A percentile compares a stretch with the other conserved stretches of the same genome.
Conservation (phyloP, 202 grass and related monocot genomes). For the Hordeum pubiflorum region DNA sequence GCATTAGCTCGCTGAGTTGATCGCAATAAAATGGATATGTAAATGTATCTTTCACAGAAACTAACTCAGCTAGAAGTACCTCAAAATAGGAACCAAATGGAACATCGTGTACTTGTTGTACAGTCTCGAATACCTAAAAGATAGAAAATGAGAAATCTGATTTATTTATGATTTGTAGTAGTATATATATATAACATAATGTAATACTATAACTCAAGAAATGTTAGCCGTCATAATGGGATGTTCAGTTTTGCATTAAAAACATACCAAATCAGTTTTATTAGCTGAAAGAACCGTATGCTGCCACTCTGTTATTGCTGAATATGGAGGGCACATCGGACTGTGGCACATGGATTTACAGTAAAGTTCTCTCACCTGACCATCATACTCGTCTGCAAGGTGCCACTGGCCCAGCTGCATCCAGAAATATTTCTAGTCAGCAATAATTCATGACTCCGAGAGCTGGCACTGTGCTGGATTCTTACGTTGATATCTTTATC, state of each 20-base stretch:
- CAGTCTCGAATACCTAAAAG: slow-evolving; percentile 87
- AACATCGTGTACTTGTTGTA: slow-evolving; percentile 96
- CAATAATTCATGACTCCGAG: not conserved
- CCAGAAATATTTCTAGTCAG: slow-evolving; percentile 15
- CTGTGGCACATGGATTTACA: slow-evolving; percentile 90
- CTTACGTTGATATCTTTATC: slow-evolving; percentile 94
- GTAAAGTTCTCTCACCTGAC: slow-evolving; percentile 91
- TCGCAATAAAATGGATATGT: not conserved
- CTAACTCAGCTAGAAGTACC: slow-evolving; percentile 35
- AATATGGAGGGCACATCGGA: slow-evolving; percentile 97
- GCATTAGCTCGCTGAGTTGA: not conserved
- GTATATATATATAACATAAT: not conserved
- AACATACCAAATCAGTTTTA: slow-evolving; percentile 70
- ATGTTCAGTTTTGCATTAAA: slow-evolving; percentile 20
- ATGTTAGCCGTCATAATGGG: not conserved
- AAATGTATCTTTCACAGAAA: slow-evolving; percentile 8
- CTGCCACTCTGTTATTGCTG: slow-evolving; percentile 96
- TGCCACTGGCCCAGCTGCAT: slow-evolving; percentile 92
- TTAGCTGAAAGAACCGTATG: slow-evolving; percentile 70
- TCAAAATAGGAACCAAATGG: slow-evolving; percentile 97
- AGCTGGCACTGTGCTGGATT: not conserved
- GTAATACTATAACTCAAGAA: not conserved
- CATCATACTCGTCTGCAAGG: slow-evolving; percentile 82
- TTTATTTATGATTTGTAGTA: not conserved
- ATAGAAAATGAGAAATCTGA: slow-evolving; percentile 14